A percentile compares a stretch with the other conserved stretches of the same genome.
phyloP scores from a whole-genome alignment of 768 basidiomycete genomes.

The Rhodocollybia butyracea region DNA sequence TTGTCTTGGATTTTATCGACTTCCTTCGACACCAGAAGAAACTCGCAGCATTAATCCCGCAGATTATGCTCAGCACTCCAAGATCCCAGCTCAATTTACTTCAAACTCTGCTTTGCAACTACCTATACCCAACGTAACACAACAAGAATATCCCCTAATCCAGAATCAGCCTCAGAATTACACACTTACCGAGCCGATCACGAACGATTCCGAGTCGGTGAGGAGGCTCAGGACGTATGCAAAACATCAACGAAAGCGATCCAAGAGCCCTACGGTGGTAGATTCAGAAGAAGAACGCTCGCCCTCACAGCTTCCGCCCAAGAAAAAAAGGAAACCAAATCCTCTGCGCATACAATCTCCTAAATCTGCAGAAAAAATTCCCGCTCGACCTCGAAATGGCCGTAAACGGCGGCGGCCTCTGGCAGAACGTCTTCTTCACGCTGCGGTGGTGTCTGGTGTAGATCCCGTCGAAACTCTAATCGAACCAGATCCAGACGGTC shows the following conservation, averaged over 20 bases:
- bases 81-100: too few species aligned
- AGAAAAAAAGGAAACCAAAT: background rate
- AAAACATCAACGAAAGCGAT: background rate
- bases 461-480: constrained; percentile 23
- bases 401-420: background rate
- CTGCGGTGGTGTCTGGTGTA: constrained; percentile 31
- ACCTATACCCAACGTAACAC: too few species aligned
- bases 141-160: background rate
- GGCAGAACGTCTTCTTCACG: constrained; percentile 27
- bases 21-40: background rate
- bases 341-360: background rate
- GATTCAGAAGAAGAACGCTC: background rate
- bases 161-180: background rate
- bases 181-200: background rate
- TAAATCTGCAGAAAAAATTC: background rate
- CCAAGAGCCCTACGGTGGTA: background rate
- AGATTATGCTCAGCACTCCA: background rate
- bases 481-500: constrained; percentile 11
- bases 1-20: constrained; percentile 35
- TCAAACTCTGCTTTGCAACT: too few species aligned
- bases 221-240: background rate
- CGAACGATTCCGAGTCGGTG: too few species aligned
- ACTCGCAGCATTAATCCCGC: background rate
- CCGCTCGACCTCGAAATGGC: background rate
- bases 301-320: background rate